phyloP scores from a whole-genome alignment of 129 eudicot species.

The Escallonia rubra region DNA sequence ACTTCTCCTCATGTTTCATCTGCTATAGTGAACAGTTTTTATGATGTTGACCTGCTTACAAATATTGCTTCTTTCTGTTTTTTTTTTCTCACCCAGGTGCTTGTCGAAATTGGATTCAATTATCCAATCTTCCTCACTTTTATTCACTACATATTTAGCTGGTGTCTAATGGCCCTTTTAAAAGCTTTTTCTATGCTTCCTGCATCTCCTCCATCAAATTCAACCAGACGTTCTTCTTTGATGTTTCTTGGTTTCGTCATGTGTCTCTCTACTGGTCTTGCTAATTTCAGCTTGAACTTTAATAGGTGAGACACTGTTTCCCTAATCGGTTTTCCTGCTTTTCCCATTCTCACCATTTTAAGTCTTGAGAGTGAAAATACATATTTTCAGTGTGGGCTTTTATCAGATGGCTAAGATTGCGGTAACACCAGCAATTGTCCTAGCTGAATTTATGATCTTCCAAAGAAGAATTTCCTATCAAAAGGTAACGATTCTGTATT shows the following conservation, averaged over 20 bases:
- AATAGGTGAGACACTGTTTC: conserved; percentile 56
- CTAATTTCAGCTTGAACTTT: conserved; percentile 92
- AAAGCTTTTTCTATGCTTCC: conserved; percentile 74
- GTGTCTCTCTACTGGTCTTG: conserved; percentile 96
- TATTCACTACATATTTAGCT: conserved; percentile 86
- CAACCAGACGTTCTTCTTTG: conserved; percentile 71
- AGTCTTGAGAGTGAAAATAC: conserved; percentile 1
- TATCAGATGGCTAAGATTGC: conserved; percentile 99
- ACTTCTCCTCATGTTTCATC: conserved; percentile 6
- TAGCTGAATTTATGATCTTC: conserved; percentile 85
- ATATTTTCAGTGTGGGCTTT: conserved; percentile 78
- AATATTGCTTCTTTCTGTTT: neutral
- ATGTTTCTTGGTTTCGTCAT: conserved; percentile 80
- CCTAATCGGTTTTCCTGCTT: neutral
- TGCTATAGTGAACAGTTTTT: neutral
- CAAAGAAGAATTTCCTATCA: conserved; percentile 60
- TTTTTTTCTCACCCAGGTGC: conserved; percentile 51
- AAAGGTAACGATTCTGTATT: conserved; percentile 51
- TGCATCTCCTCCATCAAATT: conserved; percentile 69
- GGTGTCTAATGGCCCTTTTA: conserved; percentile 86
- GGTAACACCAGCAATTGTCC: conserved; percentile 90
- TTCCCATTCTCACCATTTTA: neutral
- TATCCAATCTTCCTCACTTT: conserved; percentile 92
- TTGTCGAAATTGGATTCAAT: conserved; percentile 84
- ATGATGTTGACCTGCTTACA: conserved; percentile 2